phyloP scores from a whole-genome alignment of 139 green algal species.

The Chlorella sp. region DNA sequence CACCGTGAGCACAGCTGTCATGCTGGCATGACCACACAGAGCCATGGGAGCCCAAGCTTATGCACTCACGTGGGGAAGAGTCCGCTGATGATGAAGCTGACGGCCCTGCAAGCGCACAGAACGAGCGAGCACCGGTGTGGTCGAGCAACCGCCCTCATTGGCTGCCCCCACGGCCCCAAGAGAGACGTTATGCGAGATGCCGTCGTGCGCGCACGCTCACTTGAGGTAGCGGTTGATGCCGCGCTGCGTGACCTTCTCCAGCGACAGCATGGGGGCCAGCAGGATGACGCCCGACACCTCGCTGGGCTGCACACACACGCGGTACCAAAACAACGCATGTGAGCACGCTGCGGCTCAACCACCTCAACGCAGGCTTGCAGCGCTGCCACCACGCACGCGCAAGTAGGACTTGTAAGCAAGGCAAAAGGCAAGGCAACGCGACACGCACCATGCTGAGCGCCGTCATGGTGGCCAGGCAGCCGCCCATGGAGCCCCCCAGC shows the following conservation, averaged over 20 bases:
- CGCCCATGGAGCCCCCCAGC: slow-evolving; percentile 55
- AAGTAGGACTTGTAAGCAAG: too few relatives aligned
- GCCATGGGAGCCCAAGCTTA: too few relatives aligned
- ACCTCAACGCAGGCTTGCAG: too few relatives aligned
- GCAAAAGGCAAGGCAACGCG: background rate
- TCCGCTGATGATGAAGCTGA: slow-evolving; percentile 3
- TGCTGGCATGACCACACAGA: too few relatives aligned
- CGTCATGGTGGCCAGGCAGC: slow-evolving; percentile 47
- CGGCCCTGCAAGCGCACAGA: background rate
- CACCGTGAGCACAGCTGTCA: too few relatives aligned
- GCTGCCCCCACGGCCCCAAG: too few relatives aligned
- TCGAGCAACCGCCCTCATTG: background rate
- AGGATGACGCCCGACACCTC: slow-evolving; percentile 34
- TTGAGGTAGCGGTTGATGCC: slow-evolving; percentile 28
- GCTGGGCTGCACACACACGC: slow-evolving; percentile 22
- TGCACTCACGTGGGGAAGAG: slow-evolving; percentile 9
- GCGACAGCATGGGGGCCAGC: slow-evolving; percentile 44
- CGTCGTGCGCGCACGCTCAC: background rate
- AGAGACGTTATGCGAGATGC: too few relatives aligned
- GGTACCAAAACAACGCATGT: too few relatives aligned
- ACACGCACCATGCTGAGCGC: slow-evolving; percentile 9
- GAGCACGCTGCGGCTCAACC: too few relatives aligned
- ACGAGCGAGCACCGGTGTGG: background rate
- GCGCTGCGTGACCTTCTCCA: slow-evolving; percentile 41
- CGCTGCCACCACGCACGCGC: too few relatives aligned